A percentile compares a stretch with the other conserved stretches of the same genome.
These are phyloP conservation scores for Thielaviopsis cerberus DNA, from an alignment of 2,329 filamentous ascomycete genomes.

Conservation along the genomic window DNA sequence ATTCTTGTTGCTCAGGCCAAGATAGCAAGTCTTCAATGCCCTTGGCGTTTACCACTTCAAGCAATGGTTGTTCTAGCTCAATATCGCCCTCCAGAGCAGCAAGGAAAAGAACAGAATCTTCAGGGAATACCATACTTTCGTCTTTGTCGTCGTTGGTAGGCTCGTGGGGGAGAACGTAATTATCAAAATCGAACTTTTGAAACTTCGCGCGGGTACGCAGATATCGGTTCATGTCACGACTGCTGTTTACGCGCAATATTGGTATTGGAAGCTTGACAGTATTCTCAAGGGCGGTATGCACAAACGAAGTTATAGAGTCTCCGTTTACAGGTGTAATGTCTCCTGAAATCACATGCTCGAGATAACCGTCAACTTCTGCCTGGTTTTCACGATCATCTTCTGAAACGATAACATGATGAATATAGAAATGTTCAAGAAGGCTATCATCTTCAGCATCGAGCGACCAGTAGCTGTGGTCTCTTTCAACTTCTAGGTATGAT, in stretches of 20 bases:
- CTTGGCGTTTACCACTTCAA: not conserved
- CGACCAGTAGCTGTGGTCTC: not conserved
- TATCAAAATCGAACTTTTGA: not conserved
- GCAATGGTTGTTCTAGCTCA: not conserved
- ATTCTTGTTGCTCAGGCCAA: not conserved
- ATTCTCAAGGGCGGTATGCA: not conserved
- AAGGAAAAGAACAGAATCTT: not conserved
- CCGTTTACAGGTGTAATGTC: not conserved
- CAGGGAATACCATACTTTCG: slow-evolving; percentile 9
- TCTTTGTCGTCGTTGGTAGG: slow-evolving; percentile 7
- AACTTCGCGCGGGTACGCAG: not conserved
- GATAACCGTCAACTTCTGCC: not conserved
- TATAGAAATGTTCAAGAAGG: not conserved
- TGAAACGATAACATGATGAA: not conserved
- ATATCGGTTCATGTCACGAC: not conserved
- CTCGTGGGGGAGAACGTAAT: slow-evolving; percentile 4
- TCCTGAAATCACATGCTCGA: not conserved
- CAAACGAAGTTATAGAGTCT: not conserved
- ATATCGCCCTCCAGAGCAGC: slow-evolving; percentile 2
- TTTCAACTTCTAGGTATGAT: slow-evolving; percentile 1
- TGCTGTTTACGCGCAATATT: not conserved
- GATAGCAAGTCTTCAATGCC: not conserved
- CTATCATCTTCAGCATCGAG: slow-evolving; percentile 3
- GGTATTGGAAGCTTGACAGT: slow-evolving; percentile 1
- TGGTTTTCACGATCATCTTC: no score